phyloP scores from a whole-genome alignment of 331 rosid species.

The Pyrus hybrid region DNA sequence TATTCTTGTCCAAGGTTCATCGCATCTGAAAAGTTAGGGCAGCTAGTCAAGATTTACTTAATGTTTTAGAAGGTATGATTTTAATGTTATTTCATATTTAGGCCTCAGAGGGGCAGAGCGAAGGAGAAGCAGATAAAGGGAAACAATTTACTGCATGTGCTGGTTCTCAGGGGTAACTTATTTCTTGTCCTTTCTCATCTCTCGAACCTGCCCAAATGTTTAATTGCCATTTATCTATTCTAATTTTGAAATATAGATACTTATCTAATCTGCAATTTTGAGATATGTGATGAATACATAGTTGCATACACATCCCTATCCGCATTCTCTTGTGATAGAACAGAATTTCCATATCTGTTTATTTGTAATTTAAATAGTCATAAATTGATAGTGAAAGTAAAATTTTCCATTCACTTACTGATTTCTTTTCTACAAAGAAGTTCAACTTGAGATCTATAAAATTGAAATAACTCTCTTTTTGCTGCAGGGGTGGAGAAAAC shows the following conservation, averaged over 20 bases:
- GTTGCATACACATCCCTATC: not conserved
- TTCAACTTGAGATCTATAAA: not conserved
- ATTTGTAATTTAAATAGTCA: not conserved
- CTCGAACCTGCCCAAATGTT: not conserved
- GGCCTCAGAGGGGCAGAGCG: not conserved
- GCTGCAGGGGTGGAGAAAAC: not conserved
- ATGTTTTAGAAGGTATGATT: not conserved
- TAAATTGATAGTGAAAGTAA: not conserved
- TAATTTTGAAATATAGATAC: not conserved
- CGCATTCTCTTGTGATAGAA: not conserved
- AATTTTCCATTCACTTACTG: not conserved
- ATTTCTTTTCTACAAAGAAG: not conserved
- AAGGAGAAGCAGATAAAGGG: conserved; percentile 2
- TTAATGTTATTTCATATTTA: not conserved
- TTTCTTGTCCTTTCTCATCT: not conserved
- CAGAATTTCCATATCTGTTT: not conserved
- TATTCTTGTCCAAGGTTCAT: not conserved
- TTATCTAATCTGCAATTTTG: not conserved
- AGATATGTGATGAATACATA: not conserved
- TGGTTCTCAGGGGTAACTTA: conserved; percentile 3
- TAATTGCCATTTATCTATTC: not conserved
- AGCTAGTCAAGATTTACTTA: not conserved
- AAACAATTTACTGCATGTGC: not conserved
- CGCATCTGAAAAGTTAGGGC: not conserved
- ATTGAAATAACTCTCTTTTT: not conserved